Evolutionary conservation across 371 early-diverging fungal species (phyloP), one percentile per base, ranked within the genome.

Genomic region (Blastocladiella emersonii): DNA sequence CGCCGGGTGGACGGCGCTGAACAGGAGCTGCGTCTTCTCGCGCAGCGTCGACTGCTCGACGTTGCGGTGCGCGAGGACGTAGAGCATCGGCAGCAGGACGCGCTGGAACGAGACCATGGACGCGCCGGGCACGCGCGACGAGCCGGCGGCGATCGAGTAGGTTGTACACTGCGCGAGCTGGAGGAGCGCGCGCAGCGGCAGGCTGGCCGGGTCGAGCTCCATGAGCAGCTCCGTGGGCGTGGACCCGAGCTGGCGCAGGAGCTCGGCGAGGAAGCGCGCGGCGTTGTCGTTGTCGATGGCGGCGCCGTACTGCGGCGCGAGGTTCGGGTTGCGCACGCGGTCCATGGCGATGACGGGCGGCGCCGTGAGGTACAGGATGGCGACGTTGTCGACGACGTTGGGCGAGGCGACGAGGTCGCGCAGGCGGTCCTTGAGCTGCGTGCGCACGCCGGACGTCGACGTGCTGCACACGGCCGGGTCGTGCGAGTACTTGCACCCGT

Each of bases 21-120:
- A 71, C 7, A 71, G 57, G n/a, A 51, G 23, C 19, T 65, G 63
- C 1, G 66, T 57, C 25, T 69, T 62, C n/a, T 30, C 48, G 2
- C 55, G 61, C 68, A 73, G 65, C 3, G 66, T 67, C 2, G 73
- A 61, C 56, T 62, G 65, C 36, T 69, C 70, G 19, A 73, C 56
- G 2, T 41, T 57, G 35, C 67, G 65, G 19, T 71, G 49, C 7
- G 71, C 69, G 32, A 73, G 51, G 0, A 71, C 65, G 0, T 69
- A 69, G n/a, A 73, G 56, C n/a, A 73, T 34, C 13, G 73, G 73
- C 19, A 73, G 34, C 2, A 69, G 32, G 5, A 67, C 70, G 57
- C 51, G 68, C 41, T 71, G 73, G 57, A 73, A 71, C 2, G 73
- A 71, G 30, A 2, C 8, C 30, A 15, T 13, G 34, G 12, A 8